These are phyloP conservation scores for Achaetomium macrosporum DNA, from an alignment of 2,329 filamentous ascomycete genomes.

Conservation along the genomic window DNA sequence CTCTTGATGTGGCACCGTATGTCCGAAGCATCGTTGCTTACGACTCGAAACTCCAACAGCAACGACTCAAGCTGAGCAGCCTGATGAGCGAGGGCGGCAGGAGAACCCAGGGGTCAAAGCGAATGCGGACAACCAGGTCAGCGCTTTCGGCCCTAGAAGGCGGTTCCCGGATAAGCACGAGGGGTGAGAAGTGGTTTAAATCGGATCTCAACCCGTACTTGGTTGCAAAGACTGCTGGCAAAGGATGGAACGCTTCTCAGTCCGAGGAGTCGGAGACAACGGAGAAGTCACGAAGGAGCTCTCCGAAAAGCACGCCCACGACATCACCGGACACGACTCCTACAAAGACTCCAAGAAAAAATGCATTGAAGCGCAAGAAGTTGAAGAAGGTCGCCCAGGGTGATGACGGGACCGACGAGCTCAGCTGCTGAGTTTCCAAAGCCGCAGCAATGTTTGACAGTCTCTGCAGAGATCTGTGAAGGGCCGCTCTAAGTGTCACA, in stretches of 20 bases:
- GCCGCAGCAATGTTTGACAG: neutral
- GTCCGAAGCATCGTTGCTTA: conserved; percentile 78
- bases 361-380: conserved; percentile 11
- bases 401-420: conserved; percentile 20
- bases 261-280: conserved; percentile 4
- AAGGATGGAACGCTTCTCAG: conserved; percentile 25
- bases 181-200: conserved; percentile 63
- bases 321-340: conserved; percentile 9
- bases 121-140: conserved; percentile 60
- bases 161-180: conserved; percentile 54
- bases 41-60: conserved; percentile 64
- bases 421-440: conserved; percentile 7
- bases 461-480: no score
- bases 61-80: conserved; percentile 52
- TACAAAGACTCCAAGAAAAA: conserved; percentile 7
- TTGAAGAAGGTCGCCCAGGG: conserved; percentile 17
- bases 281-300: neutral
- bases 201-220: conserved; percentile 48
- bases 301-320: neutral
- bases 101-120: conserved; percentile 30
- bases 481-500: no score
- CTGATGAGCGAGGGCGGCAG: conserved; percentile 48
- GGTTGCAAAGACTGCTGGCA: conserved; percentile 51
- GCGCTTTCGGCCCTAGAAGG: conserved; percentile 66
- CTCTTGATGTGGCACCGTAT: conserved; percentile 79